Evolutionary conservation across 768 basidiomycete species (phyloP), one percentile per base, ranked within the genome.

Genomic region (Naganishia vaughanmartiniae): DNA sequence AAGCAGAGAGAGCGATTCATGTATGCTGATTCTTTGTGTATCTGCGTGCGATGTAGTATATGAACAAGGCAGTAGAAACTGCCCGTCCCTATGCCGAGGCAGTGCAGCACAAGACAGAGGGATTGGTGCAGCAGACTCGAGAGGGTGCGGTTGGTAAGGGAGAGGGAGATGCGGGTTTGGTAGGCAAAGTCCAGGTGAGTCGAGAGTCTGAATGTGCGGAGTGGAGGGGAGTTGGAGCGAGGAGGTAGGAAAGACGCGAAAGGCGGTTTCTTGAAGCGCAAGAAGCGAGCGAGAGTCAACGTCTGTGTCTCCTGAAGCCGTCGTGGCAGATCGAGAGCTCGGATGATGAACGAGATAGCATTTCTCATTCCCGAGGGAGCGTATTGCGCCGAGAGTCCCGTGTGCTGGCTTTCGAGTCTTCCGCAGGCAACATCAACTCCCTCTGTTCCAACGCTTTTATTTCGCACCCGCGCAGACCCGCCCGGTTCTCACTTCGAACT

Each of bases 11-110:
- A 12, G 6, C 12, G 34, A 36, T 36, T 4, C 34, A 36, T 36
- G 12, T 15, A 6, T 55, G 24, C 54, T 51, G 19, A 30, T 24
- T 55, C 24, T 30, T 15, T 30, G 11, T 30, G 54, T 7, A 15
- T 24, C 7, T 26, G 55, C 9, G 57, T 24, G 17, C 5, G 12
- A n/a, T 14, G 65, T 73, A 70, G 46, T 76, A 78, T 65, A 69
- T 75, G 28, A 74, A 80, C 51, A 77, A 79, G 60, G 75, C 77
- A 9, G 75, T 78, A 42, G 75, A 74, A 15, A 74, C 76, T 26
- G 72, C 76, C n/a, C 75, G 76, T 57, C 79, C 79, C 31, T 80
- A 80, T 56, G 74, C 76, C 30, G 78, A 78, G 34, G 75, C 76
- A 34, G 77, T 74, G 7, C 70, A 71, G 17, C 74, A 72, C 67